These are phyloP conservation scores for Plasmodium gaboni DNA, from an alignment of 169 alveolate genomes.

Conservation along the genomic window DNA sequence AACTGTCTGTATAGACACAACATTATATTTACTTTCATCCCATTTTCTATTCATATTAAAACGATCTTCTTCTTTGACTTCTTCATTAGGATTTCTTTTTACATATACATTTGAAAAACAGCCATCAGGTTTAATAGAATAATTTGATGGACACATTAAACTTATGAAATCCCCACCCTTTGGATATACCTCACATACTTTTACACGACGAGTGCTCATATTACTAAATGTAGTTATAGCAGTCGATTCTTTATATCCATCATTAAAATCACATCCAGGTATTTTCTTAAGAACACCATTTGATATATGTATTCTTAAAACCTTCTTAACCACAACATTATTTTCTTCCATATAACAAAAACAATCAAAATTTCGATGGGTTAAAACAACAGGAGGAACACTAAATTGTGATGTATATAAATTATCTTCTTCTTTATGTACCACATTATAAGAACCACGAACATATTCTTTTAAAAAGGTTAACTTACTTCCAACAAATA, in stretches of 20 bases:
- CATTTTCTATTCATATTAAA: slow-evolving; percentile 12
- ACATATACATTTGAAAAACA: slow-evolving; percentile 43
- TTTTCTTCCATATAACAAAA: slow-evolving; percentile 34
- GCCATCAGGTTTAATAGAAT: slow-evolving; percentile 23
- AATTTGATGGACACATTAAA: slow-evolving; percentile 27
- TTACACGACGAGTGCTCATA: background rate
- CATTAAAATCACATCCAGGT: slow-evolving; percentile 64
- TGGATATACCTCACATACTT: slow-evolving; percentile 46
- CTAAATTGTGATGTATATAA: slow-evolving; percentile 19
- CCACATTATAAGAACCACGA: slow-evolving; percentile 31
- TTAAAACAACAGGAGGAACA: slow-evolving; percentile 27
- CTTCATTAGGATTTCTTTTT: background rate
- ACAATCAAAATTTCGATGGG: slow-evolving; percentile 24
- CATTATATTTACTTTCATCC: slow-evolving; percentile 35
- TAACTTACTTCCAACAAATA: background rate
- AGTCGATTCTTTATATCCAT: slow-evolving; percentile 10
- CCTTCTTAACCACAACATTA: background rate
- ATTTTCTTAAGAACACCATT: slow-evolving; percentile 1
- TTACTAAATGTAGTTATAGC: slow-evolving; percentile 25
- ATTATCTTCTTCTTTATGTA: background rate
- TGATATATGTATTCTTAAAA: slow-evolving; percentile 26
- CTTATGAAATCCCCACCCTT: slow-evolving; percentile 24
- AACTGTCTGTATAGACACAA: slow-evolving; percentile 3
- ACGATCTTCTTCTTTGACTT: slow-evolving; percentile 1
- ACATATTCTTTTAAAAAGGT: slow-evolving; percentile 6